Base-by-base conservation (phyloP, 768 basidiomycete genomes). In the Calocybe gangraenosa region DNA sequence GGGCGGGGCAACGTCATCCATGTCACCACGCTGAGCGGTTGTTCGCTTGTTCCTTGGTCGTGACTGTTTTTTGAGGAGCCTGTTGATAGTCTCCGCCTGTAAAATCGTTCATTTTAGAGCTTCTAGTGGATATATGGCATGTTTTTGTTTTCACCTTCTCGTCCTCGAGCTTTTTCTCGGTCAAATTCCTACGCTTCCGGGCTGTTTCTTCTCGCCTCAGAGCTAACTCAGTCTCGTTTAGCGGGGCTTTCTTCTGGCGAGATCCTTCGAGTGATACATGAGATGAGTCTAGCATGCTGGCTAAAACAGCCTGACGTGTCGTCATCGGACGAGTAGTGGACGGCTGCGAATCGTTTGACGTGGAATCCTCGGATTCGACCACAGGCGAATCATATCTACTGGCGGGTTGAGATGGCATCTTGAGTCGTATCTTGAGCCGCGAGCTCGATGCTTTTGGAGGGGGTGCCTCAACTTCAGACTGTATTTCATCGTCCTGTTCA, bases 71-170 rank as follows among this genome's bases (percentile, higher is more conserved):
- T 90, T 90, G 40, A 93, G 75, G 11, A 93, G 73, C 20, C 91
- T 83, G 55, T 92, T 92, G 61, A 93, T 92, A 0, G 91, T 92
- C 56, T 92, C 91, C 18, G 81, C 81, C 87, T 91, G 54, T 23
- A 33, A 10, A 19, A 28, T 33, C 2, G 35, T 19, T 34, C 15
- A 41, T 19, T 10, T 33, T 9, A 17, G 7, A 9, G 22, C 38
- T 15, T 17, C 30, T 1, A n/a, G 3, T 8, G 17, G 14, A 20
- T 38, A 17, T 43, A 37, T 11, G 33, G 47, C 3, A 7, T 35
- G 35, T 31, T 19, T 59, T 41, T 35, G 35, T 31, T 19, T 59
- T 41, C 44, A 82, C 89, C 78, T 88, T 90, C 63, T 91, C 89
- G 47, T 91, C 87, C 58, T 89, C 86, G 3, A 90, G 69, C 62